Percentiles rank a stretch among this genome's conserved stretches.
phyloP scores from a whole-genome alignment of 1,284 basidiomycete genomes.

The Stygiomarasmius scandens region DNA sequence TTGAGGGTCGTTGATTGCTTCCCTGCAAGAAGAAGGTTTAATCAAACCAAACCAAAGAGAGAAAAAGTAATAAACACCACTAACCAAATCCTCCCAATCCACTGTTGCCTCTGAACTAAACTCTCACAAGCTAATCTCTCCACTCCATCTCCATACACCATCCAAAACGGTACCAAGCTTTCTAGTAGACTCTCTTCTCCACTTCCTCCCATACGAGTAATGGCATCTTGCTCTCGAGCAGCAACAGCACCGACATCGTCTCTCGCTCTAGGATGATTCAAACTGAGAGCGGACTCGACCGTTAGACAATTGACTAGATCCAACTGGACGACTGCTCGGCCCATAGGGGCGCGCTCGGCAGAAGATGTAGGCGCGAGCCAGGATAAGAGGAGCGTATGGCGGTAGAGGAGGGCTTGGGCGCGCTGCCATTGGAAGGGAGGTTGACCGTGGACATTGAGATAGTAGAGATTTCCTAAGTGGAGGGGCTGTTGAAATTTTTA shows the following conservation, averaged over 20 bases:
- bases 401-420: constrained; percentile 82
- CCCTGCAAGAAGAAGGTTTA: constrained; percentile 47
- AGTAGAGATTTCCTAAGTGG: constrained; percentile 83
- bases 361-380: constrained; percentile 71
- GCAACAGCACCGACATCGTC: constrained; percentile 86
- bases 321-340: constrained; percentile 78
- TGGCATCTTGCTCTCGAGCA: constrained; percentile 59
- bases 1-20: constrained; percentile 54
- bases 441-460: constrained; percentile 82
- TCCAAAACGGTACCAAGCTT: constrained; percentile 82
- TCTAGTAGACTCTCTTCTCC: constrained; percentile 62
- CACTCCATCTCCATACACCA: constrained; percentile 85
- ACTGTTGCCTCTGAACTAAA: constrained; percentile 79
- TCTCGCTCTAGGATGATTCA: constrained; percentile 72
- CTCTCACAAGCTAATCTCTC: constrained; percentile 85
- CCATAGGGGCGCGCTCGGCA: constrained; percentile 28
- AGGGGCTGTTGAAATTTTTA: constrained; percentile 74
- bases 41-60: neutral
- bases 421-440: constrained; percentile 83
- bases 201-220: constrained; percentile 17
- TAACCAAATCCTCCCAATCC: constrained; percentile 87
- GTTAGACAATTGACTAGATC: constrained; percentile 84
- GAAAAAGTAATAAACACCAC: constrained; percentile 29
- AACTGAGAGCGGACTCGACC: constrained; percentile 78
- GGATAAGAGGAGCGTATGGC: constrained; percentile 76